Base-by-base conservation (phyloP, 768 basidiomycete genomes). In the Tubosaeta sp. region DNA sequence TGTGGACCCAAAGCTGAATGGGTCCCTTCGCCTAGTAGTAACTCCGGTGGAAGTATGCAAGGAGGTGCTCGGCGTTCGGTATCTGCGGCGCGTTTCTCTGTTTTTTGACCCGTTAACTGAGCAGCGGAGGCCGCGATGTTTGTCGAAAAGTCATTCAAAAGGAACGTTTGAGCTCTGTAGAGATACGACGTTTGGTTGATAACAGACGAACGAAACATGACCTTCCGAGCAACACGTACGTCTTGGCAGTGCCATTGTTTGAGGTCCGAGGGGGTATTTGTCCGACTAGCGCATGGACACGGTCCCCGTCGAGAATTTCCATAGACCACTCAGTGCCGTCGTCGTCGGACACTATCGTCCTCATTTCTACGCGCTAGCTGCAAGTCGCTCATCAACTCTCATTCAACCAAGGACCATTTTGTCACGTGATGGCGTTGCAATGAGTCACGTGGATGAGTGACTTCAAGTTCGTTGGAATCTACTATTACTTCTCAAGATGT, bases 281-380 rank as follows among this genome's bases (percentile, higher is more conserved):
- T 56, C 49, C 5, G 17, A 14, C 55, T 59, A 50, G 52, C 13
- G 33, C 46, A 16, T 53, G 48, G 45, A 52, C 46, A 44, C 38
- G 48, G 26, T 57, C 51, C 22, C 54, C 67, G 8, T 69, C 67
- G 37, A 64, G 32, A 33, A 69, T 67, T 52, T 71, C 69, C 34
- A 69, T 57, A 25, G 67, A 69, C 58, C 61, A 67, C 37, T 71
- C 67, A 22, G 65, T 51, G 12, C 54, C 57, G 13, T 56, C 53
- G 33, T 59, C 54, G 53, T 67, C 55, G 22, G 46, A 42, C 31
- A 39, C 26, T 12, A 48, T n/a, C 10, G 50, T 25, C 48, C 48
- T 59, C 65, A 62, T 64, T 50, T 14, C 35, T 52, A 50, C 51
- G 45, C 55, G 51, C 38, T 11, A 13, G 37, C 48, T 38, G 48